Evolutionary conservation across 225 moss, liverwort and hornwort species (phyloP).

Genomic region (Marchantia polymorpha): DNA sequence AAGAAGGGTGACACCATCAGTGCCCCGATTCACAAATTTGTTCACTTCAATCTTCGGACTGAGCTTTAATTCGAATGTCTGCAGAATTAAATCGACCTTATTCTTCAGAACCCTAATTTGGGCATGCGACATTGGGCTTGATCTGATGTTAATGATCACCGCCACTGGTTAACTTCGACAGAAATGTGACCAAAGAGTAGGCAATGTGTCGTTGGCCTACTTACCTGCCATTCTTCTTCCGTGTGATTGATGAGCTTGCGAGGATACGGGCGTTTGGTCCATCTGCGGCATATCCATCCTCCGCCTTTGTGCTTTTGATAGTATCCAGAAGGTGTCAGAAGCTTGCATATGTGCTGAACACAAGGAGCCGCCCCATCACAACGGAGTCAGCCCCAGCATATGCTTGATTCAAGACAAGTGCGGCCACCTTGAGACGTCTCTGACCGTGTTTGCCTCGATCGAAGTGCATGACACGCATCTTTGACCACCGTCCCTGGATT

Average conservation of each 20-base stretch:
- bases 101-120: too few relatives aligned
- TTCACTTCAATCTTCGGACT: too few relatives aligned
- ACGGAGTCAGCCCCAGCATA: background rate
- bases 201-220: background rate
- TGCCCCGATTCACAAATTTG: too few relatives aligned
- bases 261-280: conserved; percentile 30
- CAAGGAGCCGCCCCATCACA: background rate
- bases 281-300: conserved; percentile 40
- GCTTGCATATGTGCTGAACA: conserved; percentile 31
- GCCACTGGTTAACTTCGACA: too few relatives aligned
- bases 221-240: conserved; percentile 31
- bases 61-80: too few relatives aligned
- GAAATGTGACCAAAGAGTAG: too few relatives aligned
- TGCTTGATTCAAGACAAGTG: background rate
- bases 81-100: too few relatives aligned
- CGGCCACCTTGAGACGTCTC: too few relatives aligned
- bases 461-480: background rate
- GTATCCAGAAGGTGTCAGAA: conserved; percentile 31
- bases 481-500: background rate
- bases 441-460: too few relatives aligned
- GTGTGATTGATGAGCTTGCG: conserved; percentile 39
- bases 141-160: too few relatives aligned
- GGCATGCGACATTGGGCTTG: too few relatives aligned
- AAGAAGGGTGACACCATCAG: too few relatives aligned
- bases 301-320: conserved; percentile 24